Evolutionary conservation across 306 rosid species (phyloP).

Genomic region (Corylus avellana): DNA sequence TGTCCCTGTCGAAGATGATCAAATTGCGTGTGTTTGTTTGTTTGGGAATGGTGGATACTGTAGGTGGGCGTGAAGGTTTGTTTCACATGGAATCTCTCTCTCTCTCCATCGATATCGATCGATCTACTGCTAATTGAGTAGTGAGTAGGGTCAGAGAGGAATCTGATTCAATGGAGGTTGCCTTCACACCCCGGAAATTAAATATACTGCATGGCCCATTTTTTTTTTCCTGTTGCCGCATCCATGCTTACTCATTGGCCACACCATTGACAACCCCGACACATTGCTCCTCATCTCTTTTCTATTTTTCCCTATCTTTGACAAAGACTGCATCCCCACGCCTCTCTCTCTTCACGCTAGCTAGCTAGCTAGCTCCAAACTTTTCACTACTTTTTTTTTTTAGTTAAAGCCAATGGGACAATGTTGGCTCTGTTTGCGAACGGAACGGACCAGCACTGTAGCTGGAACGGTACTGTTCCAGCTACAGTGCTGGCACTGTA

Average conservation of each 20-base stretch:
- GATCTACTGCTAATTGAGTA: conserved; percentile 6
- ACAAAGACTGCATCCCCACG: conserved; percentile 17
- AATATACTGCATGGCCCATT: conserved; percentile 34
- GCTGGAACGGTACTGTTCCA: accelerated
- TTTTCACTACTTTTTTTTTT: background rate
- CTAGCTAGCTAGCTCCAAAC: too few species aligned
- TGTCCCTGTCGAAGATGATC: background rate
- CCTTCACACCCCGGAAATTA: conserved; percentile 28
- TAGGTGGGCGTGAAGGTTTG: conserved; percentile 8
- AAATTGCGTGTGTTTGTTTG: background rate
- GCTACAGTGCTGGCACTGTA: too few species aligned
- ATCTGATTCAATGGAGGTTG: conserved; percentile 41
- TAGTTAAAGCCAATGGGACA: background rate
- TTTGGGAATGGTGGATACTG: background rate
- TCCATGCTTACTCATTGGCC: conserved; percentile 35
- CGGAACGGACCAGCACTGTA: too few species aligned
- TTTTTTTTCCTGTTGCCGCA: conserved; percentile 47
- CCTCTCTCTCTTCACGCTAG: background rate
- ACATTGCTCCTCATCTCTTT: conserved; percentile 21
- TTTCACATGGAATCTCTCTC: conserved; percentile 11
- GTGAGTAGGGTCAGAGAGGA: conserved; percentile 28
- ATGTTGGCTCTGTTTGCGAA: too few species aligned
- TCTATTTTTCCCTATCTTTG: conserved; percentile 15
- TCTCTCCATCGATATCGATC: too few species aligned
- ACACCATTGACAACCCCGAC: conserved; percentile 32